Evolutionary conservation across 495 filamentous ascomycete genomes (phyloP).

Genomic region (Penicillium longicatenatum): DNA sequence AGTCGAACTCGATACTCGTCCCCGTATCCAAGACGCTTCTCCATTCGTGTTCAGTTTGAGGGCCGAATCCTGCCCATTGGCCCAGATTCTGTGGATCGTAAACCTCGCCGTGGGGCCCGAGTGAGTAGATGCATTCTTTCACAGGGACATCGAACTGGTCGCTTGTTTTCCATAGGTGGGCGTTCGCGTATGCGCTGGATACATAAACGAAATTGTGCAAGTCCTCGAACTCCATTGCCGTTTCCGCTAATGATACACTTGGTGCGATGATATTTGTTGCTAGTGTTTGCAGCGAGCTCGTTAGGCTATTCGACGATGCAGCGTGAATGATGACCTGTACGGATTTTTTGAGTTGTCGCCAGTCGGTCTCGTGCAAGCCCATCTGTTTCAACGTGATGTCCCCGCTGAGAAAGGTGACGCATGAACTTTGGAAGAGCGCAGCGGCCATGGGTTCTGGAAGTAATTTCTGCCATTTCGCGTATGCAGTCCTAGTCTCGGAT

Average conservation of each 20-base stretch:
- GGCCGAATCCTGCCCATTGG: constrained; percentile 1
- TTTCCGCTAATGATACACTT: constrained; percentile 1
- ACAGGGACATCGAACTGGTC: neutral
- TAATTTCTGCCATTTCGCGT: constrained; percentile 4
- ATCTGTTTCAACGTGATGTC: constrained; percentile 2
- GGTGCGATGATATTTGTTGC: constrained; percentile 2
- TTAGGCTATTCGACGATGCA: constrained; percentile 1
- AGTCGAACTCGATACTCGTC: constrained; percentile 4
- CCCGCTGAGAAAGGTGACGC: neutral
- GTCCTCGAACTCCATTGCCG: constrained; percentile 1
- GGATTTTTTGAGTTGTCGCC: constrained; percentile 1
- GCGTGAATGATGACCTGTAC: constrained; percentile 5
- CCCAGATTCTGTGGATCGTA: constrained; percentile 1
- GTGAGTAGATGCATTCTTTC: constrained; percentile 6
- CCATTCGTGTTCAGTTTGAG: constrained; percentile 8
- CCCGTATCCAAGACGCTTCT: constrained; percentile 8
- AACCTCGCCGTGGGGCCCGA: neutral
- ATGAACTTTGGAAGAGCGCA: neutral
- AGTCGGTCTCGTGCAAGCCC: constrained; percentile 3
- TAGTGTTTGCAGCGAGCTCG: neutral
- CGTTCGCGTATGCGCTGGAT: constrained; percentile 9
- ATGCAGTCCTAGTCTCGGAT: neutral
- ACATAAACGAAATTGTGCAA: constrained; percentile 4
- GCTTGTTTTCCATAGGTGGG: constrained; percentile 3
- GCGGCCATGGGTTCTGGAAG: constrained; percentile 3